Percentiles rank a stretch among this genome's conserved stretches.
These are phyloP conservation scores for Cephaloascus fragrans DNA, from an alignment of 805 yeast genomes.

Conservation along the genomic window DNA sequence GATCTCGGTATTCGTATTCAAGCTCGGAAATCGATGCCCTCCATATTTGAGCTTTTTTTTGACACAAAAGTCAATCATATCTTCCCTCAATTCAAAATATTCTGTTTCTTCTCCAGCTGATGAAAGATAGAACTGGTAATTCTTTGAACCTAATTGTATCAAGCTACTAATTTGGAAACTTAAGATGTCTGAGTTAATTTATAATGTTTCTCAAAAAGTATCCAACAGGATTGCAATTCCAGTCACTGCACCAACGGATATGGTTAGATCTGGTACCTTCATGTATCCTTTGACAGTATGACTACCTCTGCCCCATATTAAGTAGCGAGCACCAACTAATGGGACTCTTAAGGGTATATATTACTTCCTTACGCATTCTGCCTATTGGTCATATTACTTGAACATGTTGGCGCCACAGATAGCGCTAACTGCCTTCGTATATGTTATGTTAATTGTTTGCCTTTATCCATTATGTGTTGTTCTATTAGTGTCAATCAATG, in stretches of 20 bases:
- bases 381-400: conserved; percentile 37
- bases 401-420: conserved; percentile 36
- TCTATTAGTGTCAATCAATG: conserved; percentile 29
- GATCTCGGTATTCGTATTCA: too few relatives aligned
- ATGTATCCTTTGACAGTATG: neutral
- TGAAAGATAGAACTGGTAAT: too few relatives aligned
- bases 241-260: neutral
- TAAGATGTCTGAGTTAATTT: neutral
- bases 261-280: neutral
- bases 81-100: too few relatives aligned
- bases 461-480: conserved; percentile 37
- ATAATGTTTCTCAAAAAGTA: neutral
- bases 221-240: neutral
- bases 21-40: too few relatives aligned
- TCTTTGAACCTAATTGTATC: too few relatives aligned
- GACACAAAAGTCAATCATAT: too few relatives aligned
- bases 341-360: too few relatives aligned
- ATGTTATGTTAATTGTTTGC: conserved; percentile 20
- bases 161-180: too few relatives aligned
- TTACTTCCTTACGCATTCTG: conserved; percentile 29
- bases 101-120: too few relatives aligned
- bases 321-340: too few relatives aligned
- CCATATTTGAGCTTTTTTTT: too few relatives aligned
- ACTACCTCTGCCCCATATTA: neutral
- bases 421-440: conserved; percentile 24